phyloP scores from a whole-genome alignment of 805 yeast species.

The Starmera quercuum region DNA sequence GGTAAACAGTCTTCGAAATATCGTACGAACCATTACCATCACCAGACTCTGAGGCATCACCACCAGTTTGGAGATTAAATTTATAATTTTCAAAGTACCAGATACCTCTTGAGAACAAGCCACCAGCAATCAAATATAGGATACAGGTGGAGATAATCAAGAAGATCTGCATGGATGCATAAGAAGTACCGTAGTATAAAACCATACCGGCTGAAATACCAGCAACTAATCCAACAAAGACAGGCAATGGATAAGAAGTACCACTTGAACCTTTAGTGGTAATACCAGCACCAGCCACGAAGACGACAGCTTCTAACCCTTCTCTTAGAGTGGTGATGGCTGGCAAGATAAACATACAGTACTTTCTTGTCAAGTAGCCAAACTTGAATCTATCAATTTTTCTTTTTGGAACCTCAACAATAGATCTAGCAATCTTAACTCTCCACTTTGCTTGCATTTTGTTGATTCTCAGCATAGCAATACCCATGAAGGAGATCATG shows the following conservation, averaged over 20 bases:
- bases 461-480: slow-evolving; percentile 92
- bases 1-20: slow-evolving; percentile 78
- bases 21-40: slow-evolving; percentile 94
- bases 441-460: slow-evolving; percentile 98
- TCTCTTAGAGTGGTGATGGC: slow-evolving; percentile 90
- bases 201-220: slow-evolving; percentile 67
- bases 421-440: slow-evolving; percentile 82
- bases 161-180: slow-evolving; percentile 79
- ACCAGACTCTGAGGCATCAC: slow-evolving; percentile 92
- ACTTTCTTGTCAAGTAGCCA: slow-evolving; percentile 56
- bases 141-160: slow-evolving; percentile 82
- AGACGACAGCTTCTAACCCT: slow-evolving; percentile 94
- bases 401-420: slow-evolving; percentile 49
- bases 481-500: slow-evolving; percentile 89
- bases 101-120: slow-evolving; percentile 86
- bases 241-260: slow-evolving; percentile 88
- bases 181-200: slow-evolving; percentile 77
- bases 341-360: slow-evolving; percentile 85
- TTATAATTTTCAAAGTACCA: slow-evolving; percentile 78
- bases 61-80: slow-evolving; percentile 68
- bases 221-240: slow-evolving; percentile 73
- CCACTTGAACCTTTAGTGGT: slow-evolving; percentile 44
- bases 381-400: slow-evolving; percentile 45
- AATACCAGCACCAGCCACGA: slow-evolving; percentile 93
- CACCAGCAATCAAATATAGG: slow-evolving; percentile 84